phyloP scores from a whole-genome alignment of 345 rosid species.

The Erodium maritimum region DNA sequence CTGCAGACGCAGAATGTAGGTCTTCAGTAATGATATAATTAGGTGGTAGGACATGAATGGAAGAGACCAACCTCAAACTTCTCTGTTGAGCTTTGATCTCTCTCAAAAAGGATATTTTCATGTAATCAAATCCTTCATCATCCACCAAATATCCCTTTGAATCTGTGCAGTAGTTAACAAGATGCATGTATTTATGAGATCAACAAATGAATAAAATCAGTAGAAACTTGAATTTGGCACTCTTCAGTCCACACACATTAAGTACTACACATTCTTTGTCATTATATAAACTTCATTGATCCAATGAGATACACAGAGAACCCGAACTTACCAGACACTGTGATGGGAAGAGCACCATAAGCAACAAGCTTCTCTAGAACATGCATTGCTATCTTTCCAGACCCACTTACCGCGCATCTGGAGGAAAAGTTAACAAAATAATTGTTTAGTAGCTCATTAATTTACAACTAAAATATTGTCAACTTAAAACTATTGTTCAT shows the following conservation, averaged over 20 bases:
- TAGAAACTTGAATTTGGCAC: background rate
- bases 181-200: constrained; percentile 2
- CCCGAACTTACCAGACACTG: constrained; percentile 61
- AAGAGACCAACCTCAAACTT: constrained; percentile 59
- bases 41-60: background rate
- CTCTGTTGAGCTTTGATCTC: constrained; percentile 93
- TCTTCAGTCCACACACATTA: no score
- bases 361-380: constrained; percentile 96
- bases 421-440: constrained; percentile 7
- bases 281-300: background rate
- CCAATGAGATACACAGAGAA: constrained; percentile 1
- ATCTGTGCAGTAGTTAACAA: constrained; percentile 37
- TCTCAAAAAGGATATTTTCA: constrained; percentile 91
- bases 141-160: constrained; percentile 94
- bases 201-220: background rate
- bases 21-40: constrained; percentile 1
- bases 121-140: constrained; percentile 92
- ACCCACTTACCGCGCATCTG: constrained; percentile 95
- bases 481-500: background rate
- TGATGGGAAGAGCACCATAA: constrained; percentile 80
- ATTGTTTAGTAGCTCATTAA: background rate
- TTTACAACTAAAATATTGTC: no score
- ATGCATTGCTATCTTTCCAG: constrained; percentile 98
- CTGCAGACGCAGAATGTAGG: constrained; percentile 30
- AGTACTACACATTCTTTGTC: no score